Base-by-base conservation (phyloP, 2,329 filamentous ascomycete genomes). In the Eutypa lata region DNA sequence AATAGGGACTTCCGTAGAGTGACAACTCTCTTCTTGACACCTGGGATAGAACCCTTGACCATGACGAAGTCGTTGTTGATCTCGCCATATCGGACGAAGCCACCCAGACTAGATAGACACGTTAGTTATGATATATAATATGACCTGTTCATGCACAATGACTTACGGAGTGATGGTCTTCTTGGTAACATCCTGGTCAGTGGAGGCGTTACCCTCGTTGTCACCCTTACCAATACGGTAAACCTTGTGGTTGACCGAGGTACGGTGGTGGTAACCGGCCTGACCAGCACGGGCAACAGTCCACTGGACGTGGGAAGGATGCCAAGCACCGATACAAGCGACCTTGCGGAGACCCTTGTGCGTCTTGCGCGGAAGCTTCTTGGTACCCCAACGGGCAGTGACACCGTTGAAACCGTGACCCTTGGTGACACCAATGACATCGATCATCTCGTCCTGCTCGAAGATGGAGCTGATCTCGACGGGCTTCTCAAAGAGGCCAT, bases 271-370 rank as follows among this genome's bases (percentile, higher is more conserved):
- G 88, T 99, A 99, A 85, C 94, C 94, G 79, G 87, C 86, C 83
- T 99, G 94, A 96, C 94, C 94, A 65, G 94, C 94, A 89, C 94
- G 94, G 75, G 93, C 94, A 83, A 99, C 94, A 76, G 94, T 99
- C 94, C 94, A 99, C 84, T 99, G 94, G 79, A 99, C 94, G 91
- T 99, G 94, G 79, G 90, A 91, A 74, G 94, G 94, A 85, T 99
- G 94, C 94, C 94, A 99, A 71, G 94, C 94, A 90, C 94, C 94
- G 78, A 99, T 99, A 96, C 94, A 99, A 74, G 94, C 94, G 70
- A 99, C 93, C 90, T 99, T 99, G 74, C 94, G 89, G 74, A 99
- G 91, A 96, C 94, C 94, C 89, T 99, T 99, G 90, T 99, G 94
- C 60, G 94, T 99, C 91, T 99, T 99, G 76, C 94, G 91, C 68